Conservation (phyloP, 2,329 filamentous ascomycete genomes). For the Phialophora chinensis region DNA sequence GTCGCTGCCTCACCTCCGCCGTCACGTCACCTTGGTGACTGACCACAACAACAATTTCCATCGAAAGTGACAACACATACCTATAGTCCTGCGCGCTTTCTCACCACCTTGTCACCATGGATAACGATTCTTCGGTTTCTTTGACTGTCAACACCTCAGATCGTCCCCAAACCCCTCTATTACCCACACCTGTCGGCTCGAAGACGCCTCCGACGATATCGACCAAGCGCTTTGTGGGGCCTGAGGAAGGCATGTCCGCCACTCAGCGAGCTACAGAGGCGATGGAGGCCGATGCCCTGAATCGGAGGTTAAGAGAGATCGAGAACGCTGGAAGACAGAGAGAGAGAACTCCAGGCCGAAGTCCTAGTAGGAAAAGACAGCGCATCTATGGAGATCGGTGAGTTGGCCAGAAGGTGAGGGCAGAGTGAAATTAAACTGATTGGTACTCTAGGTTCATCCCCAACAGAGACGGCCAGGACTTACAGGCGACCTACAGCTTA, state of each 20-base stretch:
- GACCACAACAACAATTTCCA: conserved; percentile 7
- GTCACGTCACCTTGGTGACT: conserved; percentile 15
- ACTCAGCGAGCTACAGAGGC: conserved; percentile 55
- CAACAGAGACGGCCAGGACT: conserved; percentile 87
- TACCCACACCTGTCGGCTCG: conserved; percentile 63
- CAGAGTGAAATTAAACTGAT: conserved; percentile 19
- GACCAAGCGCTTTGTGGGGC: conserved; percentile 51
- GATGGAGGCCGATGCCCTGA: conserved; percentile 64
- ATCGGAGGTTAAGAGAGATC: conserved; percentile 65
- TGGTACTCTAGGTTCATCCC: conserved; percentile 78
- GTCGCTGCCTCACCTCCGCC: conserved; percentile 6
- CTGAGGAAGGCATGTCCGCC: conserved; percentile 34
- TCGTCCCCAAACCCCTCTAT: conserved; percentile 50
- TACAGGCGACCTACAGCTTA: conserved; percentile 90
- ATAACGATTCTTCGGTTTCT: conserved; percentile 23
- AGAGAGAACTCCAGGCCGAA: conserved; percentile 68
- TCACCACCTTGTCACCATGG: conserved; percentile 31
- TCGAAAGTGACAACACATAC: neutral
- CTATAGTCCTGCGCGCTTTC: neutral
- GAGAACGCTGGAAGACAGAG: conserved; percentile 64
- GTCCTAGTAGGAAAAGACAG: conserved; percentile 72
- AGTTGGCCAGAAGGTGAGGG: conserved; percentile 38
- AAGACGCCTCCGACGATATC: conserved; percentile 65
- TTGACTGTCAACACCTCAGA: conserved; percentile 29
- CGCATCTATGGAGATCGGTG: conserved; percentile 70